Evolutionary conservation across 768 basidiomycete species (phyloP), one percentile per base, ranked within the genome.

Genomic region (Termitomyces sp.): DNA sequence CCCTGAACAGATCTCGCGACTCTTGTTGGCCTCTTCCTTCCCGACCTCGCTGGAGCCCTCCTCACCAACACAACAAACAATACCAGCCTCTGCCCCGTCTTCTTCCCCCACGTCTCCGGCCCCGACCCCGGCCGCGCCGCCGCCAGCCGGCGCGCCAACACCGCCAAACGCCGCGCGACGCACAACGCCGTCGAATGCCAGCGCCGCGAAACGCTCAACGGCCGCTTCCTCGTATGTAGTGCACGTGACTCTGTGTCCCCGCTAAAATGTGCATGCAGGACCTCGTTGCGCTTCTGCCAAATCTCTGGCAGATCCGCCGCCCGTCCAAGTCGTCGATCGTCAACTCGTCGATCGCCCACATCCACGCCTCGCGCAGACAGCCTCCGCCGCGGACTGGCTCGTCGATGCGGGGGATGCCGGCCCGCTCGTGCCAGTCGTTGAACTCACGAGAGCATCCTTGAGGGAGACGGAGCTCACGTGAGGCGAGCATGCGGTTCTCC

Each of bases 131-230:
- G 43, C 64, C 58, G 63, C 48, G 25, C 34, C 50, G 47, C 64
- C 57, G 42, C 77, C 61, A 92, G 84, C 69, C 83, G 94, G 64
- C 86, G 95, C 37, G 95, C 94, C 56, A 98, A 98, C 77, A 98
- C 96, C 56, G 96, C 95, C 56, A 96, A 98, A 73, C 92, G 96
- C 74, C 81, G 96, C 40, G 94, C 94, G 4, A 95, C 92, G 25
- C 96, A 99, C 78, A 99, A 98, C 72, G 96, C 97, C 37, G 94
- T 98, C 60, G 97, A 98, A 79, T 83, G 97, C 55, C 90, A 91
- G 70, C 84, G 96, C 52, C 80, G 96, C 54, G 96, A 98, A 79
- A 95, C 91, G 49, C 79, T 98, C 56, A 99, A 98, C 72, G 86
- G 90, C 57, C 84, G 94, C 61, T 98, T 98, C 80, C 78, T 97